These are phyloP conservation scores for Macaranga tanarius DNA, from an alignment of 441 rosid species.

Conservation along the genomic window DNA sequence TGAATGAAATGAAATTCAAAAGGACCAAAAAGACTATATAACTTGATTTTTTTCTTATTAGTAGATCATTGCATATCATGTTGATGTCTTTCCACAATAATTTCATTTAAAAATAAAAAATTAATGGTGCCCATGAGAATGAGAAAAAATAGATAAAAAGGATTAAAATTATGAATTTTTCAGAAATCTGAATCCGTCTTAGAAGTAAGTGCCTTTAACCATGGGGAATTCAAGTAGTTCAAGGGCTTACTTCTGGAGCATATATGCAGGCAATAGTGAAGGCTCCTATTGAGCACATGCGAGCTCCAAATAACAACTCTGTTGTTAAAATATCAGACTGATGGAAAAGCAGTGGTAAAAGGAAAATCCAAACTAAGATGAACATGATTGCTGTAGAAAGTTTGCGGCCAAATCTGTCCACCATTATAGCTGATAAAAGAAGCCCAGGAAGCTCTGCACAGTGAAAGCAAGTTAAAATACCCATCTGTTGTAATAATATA, in stretches of 20 bases:
- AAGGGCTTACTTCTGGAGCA: constrained; percentile 51
- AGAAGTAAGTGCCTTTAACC: background rate
- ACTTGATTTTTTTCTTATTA: background rate
- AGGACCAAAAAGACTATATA: too few relatives aligned
- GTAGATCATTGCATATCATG: background rate
- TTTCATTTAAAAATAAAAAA: background rate
- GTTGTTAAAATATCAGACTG: constrained; percentile 41
- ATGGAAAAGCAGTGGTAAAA: constrained; percentile 40
- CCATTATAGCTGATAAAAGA: constrained; percentile 41
- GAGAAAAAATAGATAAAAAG: background rate
- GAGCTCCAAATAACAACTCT: constrained; percentile 48
- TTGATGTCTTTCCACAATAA: background rate
- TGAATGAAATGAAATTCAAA: background rate
- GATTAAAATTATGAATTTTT: background rate
- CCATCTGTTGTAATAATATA: background rate
- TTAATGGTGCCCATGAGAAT: background rate
- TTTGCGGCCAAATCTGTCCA: constrained; percentile 56
- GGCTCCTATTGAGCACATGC: constrained; percentile 45
- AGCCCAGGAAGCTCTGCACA: constrained; percentile 56
- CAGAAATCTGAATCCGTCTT: background rate
- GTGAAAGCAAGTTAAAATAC: background rate
- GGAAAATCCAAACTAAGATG: constrained; percentile 34
- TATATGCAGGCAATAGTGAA: constrained; percentile 46
- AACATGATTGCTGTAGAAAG: constrained; percentile 44
- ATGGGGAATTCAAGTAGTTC: background rate